These are phyloP conservation scores for Vitis labrusca DNA, from an alignment of 164 flowering plant genomes.

Conservation along the genomic window DNA sequence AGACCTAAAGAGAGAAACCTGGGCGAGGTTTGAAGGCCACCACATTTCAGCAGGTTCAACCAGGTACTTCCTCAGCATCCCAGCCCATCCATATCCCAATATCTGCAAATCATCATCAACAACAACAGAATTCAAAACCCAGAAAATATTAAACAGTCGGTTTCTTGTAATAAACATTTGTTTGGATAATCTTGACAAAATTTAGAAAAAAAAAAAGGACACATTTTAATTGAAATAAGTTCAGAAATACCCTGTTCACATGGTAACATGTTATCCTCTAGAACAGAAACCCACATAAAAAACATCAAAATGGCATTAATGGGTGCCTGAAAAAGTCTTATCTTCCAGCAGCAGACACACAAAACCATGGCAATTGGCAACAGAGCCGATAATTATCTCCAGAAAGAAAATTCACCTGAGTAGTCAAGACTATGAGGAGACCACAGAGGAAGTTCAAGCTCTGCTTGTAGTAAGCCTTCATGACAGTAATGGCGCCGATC, in stretches of 20 bases:
- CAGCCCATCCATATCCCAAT: constrained; percentile 97
- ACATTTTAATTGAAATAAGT: too few relatives aligned
- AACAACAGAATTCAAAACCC: background rate
- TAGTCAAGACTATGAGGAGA: constrained; percentile 73
- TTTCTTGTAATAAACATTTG: background rate
- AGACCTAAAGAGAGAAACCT: constrained; percentile 89
- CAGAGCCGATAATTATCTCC: too few relatives aligned
- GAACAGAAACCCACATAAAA: background rate
- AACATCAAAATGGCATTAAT: background rate
- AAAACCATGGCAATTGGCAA: background rate
- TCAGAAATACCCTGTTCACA: background rate
- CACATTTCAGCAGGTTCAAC: constrained; percentile 93
- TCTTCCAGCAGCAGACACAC: background rate
- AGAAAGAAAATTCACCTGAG: constrained; percentile 50
- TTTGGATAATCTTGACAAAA: too few relatives aligned
- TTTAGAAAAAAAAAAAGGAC: too few relatives aligned
- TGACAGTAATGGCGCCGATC: constrained; percentile 80
- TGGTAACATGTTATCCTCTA: background rate
- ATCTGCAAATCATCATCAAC: constrained; percentile 39
- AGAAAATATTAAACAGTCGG: background rate
- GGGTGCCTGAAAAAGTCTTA: background rate
- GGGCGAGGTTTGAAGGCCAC: constrained; percentile 97
- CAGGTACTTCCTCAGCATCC: constrained; percentile 75
- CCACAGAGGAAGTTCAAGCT: constrained; percentile 58
- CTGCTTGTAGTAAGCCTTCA: constrained; percentile 88